Evolutionary conservation across 2,329 filamentous ascomycete genomes (phyloP).

Genomic region (Colletotrichum sp.): DNA sequence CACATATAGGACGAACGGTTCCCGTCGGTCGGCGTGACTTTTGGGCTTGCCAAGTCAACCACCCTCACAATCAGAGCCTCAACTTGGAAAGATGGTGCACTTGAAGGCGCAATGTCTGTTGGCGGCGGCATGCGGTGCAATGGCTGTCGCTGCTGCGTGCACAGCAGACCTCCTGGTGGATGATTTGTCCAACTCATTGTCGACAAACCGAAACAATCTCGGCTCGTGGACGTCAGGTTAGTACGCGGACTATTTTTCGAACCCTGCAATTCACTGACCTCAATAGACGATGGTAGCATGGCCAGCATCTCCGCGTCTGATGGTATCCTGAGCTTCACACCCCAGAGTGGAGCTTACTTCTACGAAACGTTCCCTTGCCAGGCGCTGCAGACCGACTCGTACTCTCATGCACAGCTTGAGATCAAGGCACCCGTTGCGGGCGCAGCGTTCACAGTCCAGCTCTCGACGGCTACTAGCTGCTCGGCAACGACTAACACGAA

Average conservation of each 20-base stretch:
- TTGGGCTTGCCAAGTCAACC: background rate
- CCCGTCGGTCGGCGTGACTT: background rate
- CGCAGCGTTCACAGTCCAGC: slow-evolving; percentile 35
- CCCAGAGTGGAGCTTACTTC: slow-evolving; percentile 53
- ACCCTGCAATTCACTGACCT: background rate
- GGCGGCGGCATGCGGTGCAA: slow-evolving; percentile 15
- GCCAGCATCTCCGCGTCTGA: slow-evolving; percentile 41
- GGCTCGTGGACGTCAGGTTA: slow-evolving; percentile 40
- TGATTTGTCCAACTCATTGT: slow-evolving; percentile 35
- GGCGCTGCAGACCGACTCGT: slow-evolving; percentile 46
- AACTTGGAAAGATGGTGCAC: slow-evolving; percentile 16
- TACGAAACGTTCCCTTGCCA: slow-evolving; percentile 58
- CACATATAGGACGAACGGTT: background rate
- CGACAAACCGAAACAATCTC: slow-evolving; percentile 35
- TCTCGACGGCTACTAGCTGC: slow-evolving; percentile 45
- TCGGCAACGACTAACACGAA: slow-evolving; percentile 44
- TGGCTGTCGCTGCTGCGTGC: slow-evolving; percentile 27
- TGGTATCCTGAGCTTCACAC: slow-evolving; percentile 54
- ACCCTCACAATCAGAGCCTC: background rate
- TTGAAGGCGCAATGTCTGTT: slow-evolving; percentile 18
- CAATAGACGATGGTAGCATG: slow-evolving; percentile 54
- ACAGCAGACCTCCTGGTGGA: slow-evolving; percentile 34
- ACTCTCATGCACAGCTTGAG: slow-evolving; percentile 44
- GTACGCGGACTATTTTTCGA: background rate
- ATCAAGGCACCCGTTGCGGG: slow-evolving; percentile 26